Percentiles rank a stretch among this genome's conserved stretches.
Conservation (phyloP, 2,329 filamentous ascomycete species). For the Monosporascus sp. region DNA sequence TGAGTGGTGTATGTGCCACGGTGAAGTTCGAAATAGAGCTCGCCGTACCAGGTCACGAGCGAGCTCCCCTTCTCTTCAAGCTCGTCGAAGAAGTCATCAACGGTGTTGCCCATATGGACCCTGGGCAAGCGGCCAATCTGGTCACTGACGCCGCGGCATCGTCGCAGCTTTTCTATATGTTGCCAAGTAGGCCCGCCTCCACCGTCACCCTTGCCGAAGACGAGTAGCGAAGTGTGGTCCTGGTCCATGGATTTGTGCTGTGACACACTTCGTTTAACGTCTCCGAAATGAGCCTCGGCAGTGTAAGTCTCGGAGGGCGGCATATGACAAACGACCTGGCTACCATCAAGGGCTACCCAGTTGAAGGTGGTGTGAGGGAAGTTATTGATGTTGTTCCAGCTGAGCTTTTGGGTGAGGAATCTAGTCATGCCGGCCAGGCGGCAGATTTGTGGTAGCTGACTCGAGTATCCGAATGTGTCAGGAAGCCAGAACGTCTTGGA, state of each 20-base stretch:
- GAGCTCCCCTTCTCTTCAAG: conserved; percentile 74
- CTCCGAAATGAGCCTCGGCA: conserved; percentile 88
- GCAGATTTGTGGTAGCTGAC: conserved; percentile 89
- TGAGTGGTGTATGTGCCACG: conserved; percentile 97
- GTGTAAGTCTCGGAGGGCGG: conserved; percentile 94
- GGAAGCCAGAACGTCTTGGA: conserved; percentile 95
- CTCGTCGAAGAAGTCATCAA: conserved; percentile 89
- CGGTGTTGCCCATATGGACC: conserved; percentile 81
- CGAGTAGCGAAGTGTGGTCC: conserved; percentile 82
- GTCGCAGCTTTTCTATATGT: conserved; percentile 89
- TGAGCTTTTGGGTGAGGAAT: conserved; percentile 97
- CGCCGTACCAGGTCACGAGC: conserved; percentile 94
- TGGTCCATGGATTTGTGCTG: conserved; percentile 96
- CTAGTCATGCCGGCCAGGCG: conserved; percentile 91
- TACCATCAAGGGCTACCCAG: conserved; percentile 94
- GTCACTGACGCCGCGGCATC: conserved; percentile 88
- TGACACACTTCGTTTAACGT: conserved; percentile 81
- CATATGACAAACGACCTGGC: conserved; percentile 98
- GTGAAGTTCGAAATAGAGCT: conserved; percentile 96
- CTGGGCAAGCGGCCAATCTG: conserved; percentile 78
- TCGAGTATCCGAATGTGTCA: conserved; percentile 96
- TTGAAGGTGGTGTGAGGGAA: conserved; percentile 99
- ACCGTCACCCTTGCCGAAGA: conserved; percentile 95
- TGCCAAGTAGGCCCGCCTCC: conserved; percentile 92
- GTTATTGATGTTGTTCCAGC: conserved; percentile 99